Evolutionary conservation across 164 flowering plant species (phyloP).

Genomic region (Sedum album): DNA sequence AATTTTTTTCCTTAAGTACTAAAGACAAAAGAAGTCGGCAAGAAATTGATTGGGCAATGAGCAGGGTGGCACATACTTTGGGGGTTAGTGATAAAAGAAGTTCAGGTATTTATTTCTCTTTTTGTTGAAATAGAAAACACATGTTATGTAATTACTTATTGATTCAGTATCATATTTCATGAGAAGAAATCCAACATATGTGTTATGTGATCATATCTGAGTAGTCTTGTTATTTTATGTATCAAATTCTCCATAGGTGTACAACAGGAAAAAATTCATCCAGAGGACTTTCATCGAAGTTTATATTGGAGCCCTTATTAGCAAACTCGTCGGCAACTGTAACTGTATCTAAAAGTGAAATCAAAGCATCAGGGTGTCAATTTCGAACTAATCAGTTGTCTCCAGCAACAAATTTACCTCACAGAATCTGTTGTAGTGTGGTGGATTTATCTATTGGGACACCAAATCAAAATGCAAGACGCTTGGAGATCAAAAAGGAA

Average conservation of each 20-base stretch:
- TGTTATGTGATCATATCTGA: neutral
- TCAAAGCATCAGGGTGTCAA: constrained; percentile 27
- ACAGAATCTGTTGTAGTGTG: constrained; percentile 24
- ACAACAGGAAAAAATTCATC: neutral
- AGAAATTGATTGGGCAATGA: constrained; percentile 35
- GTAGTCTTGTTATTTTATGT: neutral
- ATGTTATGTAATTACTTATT: neutral
- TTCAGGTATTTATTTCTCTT: constrained; percentile 26
- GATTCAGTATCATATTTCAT: neutral
- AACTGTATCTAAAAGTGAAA: constrained; percentile 33
- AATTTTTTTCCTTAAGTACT: constrained; percentile 25
- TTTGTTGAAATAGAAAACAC: neutral
- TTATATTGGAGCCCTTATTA: constrained; percentile 27
- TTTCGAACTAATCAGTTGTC: constrained; percentile 29
- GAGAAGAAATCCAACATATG: neutral
- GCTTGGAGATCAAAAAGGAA: constrained; percentile 49
- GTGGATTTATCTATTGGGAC: constrained; percentile 40
- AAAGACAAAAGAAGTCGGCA: constrained; percentile 37
- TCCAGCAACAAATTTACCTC: constrained; percentile 27
- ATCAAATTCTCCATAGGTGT: neutral
- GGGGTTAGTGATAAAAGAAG: constrained; percentile 35
- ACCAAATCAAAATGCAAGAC: constrained; percentile 42
- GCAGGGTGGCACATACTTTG: constrained; percentile 31
- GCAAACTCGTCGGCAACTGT: constrained; percentile 32
- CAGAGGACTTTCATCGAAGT: constrained; percentile 17